Base-by-base conservation (phyloP, 441 rosid genomes). In the Heliophila coronopifolia region DNA sequence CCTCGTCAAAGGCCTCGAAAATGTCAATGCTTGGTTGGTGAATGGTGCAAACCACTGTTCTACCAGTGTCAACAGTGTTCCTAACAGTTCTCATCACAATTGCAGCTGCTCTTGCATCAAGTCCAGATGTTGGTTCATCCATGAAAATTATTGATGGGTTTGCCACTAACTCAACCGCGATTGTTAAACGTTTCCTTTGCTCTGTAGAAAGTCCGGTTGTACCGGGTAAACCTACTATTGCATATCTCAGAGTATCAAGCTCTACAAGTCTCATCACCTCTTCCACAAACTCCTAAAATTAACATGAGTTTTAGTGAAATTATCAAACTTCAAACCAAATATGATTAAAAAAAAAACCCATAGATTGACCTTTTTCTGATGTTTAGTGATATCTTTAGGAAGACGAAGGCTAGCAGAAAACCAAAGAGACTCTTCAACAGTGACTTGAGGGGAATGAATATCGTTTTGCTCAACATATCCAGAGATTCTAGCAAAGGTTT, bases 111-210 rank as follows among this genome's bases (percentile, higher is more conserved):
- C 96, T 76, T 31, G 98, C 96, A 74, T 87, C 98, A 56, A 91
- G 90, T 43, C 98, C 96, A 52, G 98, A 91, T 16, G 96, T 91
- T 17, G 98, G 98, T 61, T 91, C 98, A 68, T 91, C 98, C 96
- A 91, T 91, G 65, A 86, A 91, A 41, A 91, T 80, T 44, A 91
- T 83, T 11, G 96, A 84, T 17, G 98, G 98, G 56, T 91, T 91
- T 28, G 96, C 98, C 19, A 87, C 96, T 54, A 91, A 86, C 80
- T 91, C 98, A 59, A 87, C 96, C 5, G 96, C 95, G 49, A 91
- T 91, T 16, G 98, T 91, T 50, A 91, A 59, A 33, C 95, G 80
- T 61, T 91, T 91, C 65, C 98, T 74, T 61, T 91, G 96, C 58
- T 91, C 98, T 6, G 95, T 91, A 32, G 98, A 91, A 41, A 91